Conservation (phyloP, 768 basidiomycete genomes). For the Leccinum broughii region DNA sequence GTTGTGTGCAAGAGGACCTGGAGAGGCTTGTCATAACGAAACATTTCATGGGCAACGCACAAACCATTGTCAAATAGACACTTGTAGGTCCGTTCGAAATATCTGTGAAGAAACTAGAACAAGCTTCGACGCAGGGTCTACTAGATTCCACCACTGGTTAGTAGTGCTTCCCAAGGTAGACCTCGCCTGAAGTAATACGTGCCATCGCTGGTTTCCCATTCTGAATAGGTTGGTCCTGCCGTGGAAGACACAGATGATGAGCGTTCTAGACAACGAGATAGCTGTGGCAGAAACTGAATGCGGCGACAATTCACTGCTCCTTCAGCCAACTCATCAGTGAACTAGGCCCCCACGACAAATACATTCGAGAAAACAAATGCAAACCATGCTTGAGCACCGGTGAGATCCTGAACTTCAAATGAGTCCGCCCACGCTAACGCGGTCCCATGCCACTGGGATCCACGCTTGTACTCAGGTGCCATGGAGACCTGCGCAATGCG, state of each 20-base stretch:
- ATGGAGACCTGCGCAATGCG: slow-evolving; percentile 50
- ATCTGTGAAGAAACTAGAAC: not conserved
- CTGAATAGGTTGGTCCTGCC: not conserved
- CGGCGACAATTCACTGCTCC: not conserved
- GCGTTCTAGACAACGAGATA: not conserved
- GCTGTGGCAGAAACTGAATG: not conserved
- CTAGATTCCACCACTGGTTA: not conserved
- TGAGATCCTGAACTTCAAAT: slow-evolving; percentile 53
- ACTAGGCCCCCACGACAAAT: slow-evolving; percentile 49
- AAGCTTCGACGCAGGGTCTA: not conserved
- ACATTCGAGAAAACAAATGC: slow-evolving; percentile 30
- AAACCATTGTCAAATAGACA: not conserved
- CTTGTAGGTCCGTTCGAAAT: not conserved
- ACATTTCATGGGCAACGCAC: not conserved
- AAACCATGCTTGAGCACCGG: slow-evolving; percentile 54
- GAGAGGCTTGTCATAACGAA: not conserved
- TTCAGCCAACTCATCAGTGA: slow-evolving; percentile 39
- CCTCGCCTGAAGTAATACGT: too few species aligned
- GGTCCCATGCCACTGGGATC: slow-evolving; percentile 45
- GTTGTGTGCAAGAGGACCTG: not conserved
- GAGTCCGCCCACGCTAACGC: slow-evolving; percentile 53
- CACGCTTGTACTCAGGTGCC: slow-evolving; percentile 60
- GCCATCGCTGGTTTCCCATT: not conserved
- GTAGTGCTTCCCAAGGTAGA: not conserved
- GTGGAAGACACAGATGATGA: not conserved